Evolutionary conservation across 306 rosid species (phyloP), one percentile per base, ranked within the genome.

Genomic region (Cucurbita ficifolia): DNA sequence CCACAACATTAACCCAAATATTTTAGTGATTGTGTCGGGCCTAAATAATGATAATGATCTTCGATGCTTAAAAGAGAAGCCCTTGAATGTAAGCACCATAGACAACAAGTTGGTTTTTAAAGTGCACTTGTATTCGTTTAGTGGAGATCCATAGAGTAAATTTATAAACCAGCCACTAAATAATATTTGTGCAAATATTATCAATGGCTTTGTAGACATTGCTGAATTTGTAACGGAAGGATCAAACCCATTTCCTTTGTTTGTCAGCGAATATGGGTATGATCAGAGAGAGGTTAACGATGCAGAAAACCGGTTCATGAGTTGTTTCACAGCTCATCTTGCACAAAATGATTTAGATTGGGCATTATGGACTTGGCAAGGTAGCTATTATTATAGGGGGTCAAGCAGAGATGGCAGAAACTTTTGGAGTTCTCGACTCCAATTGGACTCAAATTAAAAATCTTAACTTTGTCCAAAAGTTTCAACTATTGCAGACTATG

Each of bases 281-380:
- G n/a, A n/a, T n/a, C n/a, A n/a, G n/a, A n/a, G n/a, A n/a, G n/a
- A n/a, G 10, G 72, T 1, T 2, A 11, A 74, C 5, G 76, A 58
- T 0, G 78, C 55, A 0, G 80, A 77, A 14, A 82, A 81, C 49
- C 65, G 76, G 16, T 86, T 35, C 62, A 4, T 81, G 12, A 78
- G 75, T 6, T 79, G 87, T 63, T 52, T 83, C 14, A 76, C 79
- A 4, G 49, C 89, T 1, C 82, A 87, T 40, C 83, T 87, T 78
- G 83, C 58, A 48, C 81, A 76, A 48, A 81, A 75, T 38, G 86
- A 86, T 58, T 69, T 86, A 71, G 90, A 83, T 70, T 86, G 90
- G 87, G 76, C 69, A 54, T 46, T 83, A 67, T 83, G 92, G 92
- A 79, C 86, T 19, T 83, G 77, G 52, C 78, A 72, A 70, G 87